phyloP scores from a whole-genome alignment of 78 protist species.

The Creolimax fragrantissima region DNA sequence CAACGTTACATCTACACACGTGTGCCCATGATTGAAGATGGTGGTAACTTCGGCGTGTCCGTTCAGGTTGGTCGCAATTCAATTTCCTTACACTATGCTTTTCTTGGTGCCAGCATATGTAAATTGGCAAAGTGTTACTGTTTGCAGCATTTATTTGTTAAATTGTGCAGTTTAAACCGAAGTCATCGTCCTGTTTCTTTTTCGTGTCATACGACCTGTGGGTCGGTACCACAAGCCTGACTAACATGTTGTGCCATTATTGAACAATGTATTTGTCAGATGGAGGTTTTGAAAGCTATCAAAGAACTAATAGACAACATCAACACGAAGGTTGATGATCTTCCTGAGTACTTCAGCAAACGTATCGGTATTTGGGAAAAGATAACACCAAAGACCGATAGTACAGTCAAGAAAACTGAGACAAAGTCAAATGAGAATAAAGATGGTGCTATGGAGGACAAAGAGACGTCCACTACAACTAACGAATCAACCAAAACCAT shows the following conservation, averaged over 20 bases:
- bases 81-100: no score
- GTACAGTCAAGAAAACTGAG: neutral
- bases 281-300: neutral
- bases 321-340: neutral
- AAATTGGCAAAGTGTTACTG: no score
- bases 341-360: neutral
- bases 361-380: neutral
- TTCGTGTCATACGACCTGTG: no score
- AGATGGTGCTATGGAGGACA: neutral
- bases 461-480: neutral
- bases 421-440: neutral
- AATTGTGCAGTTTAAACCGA: no score
- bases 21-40: neutral
- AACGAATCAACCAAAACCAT: neutral
- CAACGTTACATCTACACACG: neutral
- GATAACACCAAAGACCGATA: neutral
- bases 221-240: no score
- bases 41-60: neutral
- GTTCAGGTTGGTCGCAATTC: neutral
- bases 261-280: neutral
- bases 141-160: no score
- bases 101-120: no score
- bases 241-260: no score
- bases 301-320: neutral
- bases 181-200: no score